phyloP scores from a whole-genome alignment of 176 grass and related monocot species.

The Carex kokanica region DNA sequence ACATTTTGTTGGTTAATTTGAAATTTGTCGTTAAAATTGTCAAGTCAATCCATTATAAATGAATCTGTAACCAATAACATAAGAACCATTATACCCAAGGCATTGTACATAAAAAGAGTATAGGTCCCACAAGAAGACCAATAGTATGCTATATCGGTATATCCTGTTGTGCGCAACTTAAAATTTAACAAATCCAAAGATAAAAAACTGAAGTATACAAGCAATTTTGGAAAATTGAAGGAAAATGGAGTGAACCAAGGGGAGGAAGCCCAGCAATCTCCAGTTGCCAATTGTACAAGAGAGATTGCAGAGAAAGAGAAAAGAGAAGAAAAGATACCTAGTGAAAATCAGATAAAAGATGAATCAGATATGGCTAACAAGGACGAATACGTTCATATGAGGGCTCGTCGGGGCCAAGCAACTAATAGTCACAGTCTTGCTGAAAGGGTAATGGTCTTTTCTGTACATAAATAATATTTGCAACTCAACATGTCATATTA shows the following conservation, averaged over 20 bases:
- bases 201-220: background rate
- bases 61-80: background rate
- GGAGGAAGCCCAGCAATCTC: constrained; percentile 30
- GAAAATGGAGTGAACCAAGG: constrained; percentile 29
- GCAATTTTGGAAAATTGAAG: constrained; percentile 25
- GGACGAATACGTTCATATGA: constrained; percentile 67
- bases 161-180: background rate
- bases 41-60: background rate
- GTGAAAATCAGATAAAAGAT: constrained; percentile 43
- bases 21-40: background rate
- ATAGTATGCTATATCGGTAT: background rate
- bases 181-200: background rate
- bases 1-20: background rate
- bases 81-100: background rate
- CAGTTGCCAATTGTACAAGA: constrained; percentile 41
- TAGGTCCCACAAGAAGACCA: background rate
- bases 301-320: constrained; percentile 54
- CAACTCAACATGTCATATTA: background rate
- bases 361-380: constrained; percentile 34
- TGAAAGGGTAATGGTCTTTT: constrained; percentile 52
- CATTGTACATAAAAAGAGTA: background rate
- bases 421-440: constrained; percentile 87
- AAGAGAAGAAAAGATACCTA: constrained; percentile 51
- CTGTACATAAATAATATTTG: background rate
- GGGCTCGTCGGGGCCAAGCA: constrained; percentile 75